Evolutionary conservation across 2,329 filamentous ascomycete genomes (phyloP), one percentile per base, ranked within the genome.

Genomic region (Cladophialophora carrionii): DNA sequence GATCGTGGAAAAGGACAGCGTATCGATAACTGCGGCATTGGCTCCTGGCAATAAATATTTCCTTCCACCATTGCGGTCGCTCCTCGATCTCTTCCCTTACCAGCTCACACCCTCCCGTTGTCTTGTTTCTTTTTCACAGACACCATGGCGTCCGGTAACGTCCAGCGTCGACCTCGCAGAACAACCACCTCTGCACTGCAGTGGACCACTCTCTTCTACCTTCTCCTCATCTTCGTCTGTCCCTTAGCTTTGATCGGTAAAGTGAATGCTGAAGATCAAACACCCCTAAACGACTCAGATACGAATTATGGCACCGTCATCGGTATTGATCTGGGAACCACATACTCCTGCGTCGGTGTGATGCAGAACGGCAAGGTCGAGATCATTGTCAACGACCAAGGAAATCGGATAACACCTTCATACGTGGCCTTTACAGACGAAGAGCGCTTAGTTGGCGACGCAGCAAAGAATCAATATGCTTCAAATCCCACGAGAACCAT

Each of bases 371-470:
- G 92, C 79, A 95, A 94, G 82, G 92, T 96, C 73, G 92, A 96
- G 77, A 96, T 96, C 82, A 85, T 96, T 74, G 91, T 91, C 81
- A 96, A 96, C 84, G 92, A 96, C 81, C 92, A 96, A 85, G 92
- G 92, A 85, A 92, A 96, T 87, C 90, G 92, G 84, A 96, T 96
- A 73, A 96, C 92, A 74, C 92, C 92, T 62, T 96, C 92, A 71
- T 96, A 95, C 81, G 92, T 96, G 77, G 92, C 92, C 76, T 96
- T 96, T 81, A 98, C 92, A 80, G 93, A 98, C 75, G 92, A 97
- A 71, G 95, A 98, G 82, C 89, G 95, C 77, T 85, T 99, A 72
- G 92, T 99, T 73, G 95, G 95, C 85, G 95, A 99, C 80, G 92
- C 95, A 75, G 92, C 92, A 75, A 96, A 96, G 89, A 96, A 96